A percentile compares a stretch with the other conserved stretches of the same genome.
Conservation (phyloP, 257 asterid genomes). For the Gentiana macrophylla region DNA sequence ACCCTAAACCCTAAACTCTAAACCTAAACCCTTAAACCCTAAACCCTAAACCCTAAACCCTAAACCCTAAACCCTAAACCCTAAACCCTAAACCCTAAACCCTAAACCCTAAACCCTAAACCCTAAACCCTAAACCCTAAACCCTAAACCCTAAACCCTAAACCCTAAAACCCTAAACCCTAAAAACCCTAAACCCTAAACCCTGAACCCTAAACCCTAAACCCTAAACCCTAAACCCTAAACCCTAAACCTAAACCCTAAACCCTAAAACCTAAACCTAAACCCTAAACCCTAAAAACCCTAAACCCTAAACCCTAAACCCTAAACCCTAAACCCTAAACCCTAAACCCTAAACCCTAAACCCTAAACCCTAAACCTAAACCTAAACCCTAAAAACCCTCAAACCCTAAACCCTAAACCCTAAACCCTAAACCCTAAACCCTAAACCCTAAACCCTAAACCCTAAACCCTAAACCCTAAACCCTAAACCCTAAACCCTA, state of each 20-base stretch:
- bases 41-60: constrained; percentile 19
- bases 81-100: constrained; percentile 13
- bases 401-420: constrained; percentile 1
- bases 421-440: constrained; percentile 4
- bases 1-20: constrained; percentile 11
- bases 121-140: constrained; percentile 16
- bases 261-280: constrained; percentile 5
- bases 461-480: constrained; percentile 5
- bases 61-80: constrained; percentile 15
- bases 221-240: constrained; percentile 10
- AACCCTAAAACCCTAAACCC: constrained; percentile 15
- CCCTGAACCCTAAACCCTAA: constrained; percentile 8
- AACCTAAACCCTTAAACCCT: constrained; percentile 17
- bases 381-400: constrained; percentile 10
- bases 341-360: constrained; percentile 6
- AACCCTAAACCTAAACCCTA: constrained; percentile 8
- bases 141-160: constrained; percentile 12
- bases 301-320: constrained; percentile 10
- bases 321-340: constrained; percentile 10
- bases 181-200: constrained; percentile 10
- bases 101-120: constrained; percentile 17
- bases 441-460: constrained; percentile 3
- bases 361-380: constrained; percentile 11
- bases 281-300: constrained; percentile 5
- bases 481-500: constrained; percentile 2